Evolutionary conservation across 495 filamentous ascomycete species (phyloP), one percentile per base, ranked within the genome.

Genomic region (Xylaria curta): DNA sequence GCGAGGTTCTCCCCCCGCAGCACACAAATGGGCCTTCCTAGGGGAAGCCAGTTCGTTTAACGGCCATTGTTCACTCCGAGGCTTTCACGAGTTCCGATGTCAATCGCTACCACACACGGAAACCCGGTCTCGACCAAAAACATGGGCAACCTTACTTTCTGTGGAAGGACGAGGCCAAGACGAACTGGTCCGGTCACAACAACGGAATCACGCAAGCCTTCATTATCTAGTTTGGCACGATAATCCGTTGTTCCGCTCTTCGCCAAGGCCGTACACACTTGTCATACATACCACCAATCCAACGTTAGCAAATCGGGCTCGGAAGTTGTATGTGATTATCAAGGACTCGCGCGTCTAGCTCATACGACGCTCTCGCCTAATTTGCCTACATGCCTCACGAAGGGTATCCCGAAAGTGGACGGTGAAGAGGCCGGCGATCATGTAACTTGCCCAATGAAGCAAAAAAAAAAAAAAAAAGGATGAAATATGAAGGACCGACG

Each of bases 91-190:
- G 33, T 53, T 67, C 56, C 28, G 60, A 28, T 33, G 60, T 36
- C 61, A 54, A 59, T 56, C 61, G 47, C 69, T 59, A 9, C 61
- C 60, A n/a, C 12, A 66, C 24, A 47, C 60, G 47, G 69, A 44
- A 66, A 62, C 36, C 38, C 44, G 61, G 60, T 28, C 31, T 38
- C 69, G 19, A 47, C 47, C n/a, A 33, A 51, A 31, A 24, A 21
- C 10, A 24, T 33, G 33, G 51, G n/a, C 17, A 59, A 54, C 63
- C 24, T 61, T 72, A 72, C 64, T 68, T 44, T 44, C 56, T 68
- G n/a, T 26, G 56, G 70, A 72, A 72, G 70, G 70, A 51, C 54
- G 54, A 66, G 31, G 21, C 31, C 51, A 49, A 49, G 13, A 44
- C 21, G 21, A 21, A 28, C 38, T 63, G 3, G 60, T 13, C 38